Percentiles rank a stretch among this genome's conserved stretches.
Conservation (phyloP, 2,329 filamentous ascomycete genomes). For the Fusarium sarcochroum region DNA sequence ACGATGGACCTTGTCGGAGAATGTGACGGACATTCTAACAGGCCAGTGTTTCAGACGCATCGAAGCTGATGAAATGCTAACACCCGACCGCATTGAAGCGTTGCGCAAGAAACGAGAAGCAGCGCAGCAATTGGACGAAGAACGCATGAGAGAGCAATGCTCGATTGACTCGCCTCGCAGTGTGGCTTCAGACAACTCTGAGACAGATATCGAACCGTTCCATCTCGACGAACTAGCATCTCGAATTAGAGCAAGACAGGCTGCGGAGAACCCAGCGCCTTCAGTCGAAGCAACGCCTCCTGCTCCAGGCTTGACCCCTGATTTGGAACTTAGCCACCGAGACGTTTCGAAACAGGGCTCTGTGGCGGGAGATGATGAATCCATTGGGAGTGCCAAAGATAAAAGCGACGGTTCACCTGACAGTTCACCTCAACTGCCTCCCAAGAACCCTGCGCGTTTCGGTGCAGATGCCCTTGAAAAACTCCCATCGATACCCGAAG, state of each 20-base stretch:
- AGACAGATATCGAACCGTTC: conserved; percentile 64
- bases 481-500: conserved; percentile 48
- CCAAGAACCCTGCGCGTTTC: conserved; percentile 42
- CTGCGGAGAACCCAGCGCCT: conserved; percentile 35
- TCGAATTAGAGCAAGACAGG: conserved; percentile 55
- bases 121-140: conserved; percentile 42
- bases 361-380: conserved; percentile 4
- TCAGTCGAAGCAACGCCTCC: conserved; percentile 24
- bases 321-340: conserved; percentile 44
- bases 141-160: conserved; percentile 25
- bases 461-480: conserved; percentile 18
- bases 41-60: conserved; percentile 68
- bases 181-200: conserved; percentile 43
- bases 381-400: conserved; percentile 13
- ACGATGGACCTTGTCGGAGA: conserved; percentile 69
- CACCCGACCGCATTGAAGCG: conserved; percentile 65
- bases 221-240: conserved; percentile 63
- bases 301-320: conserved; percentile 18
- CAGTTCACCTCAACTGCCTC: conserved; percentile 33
- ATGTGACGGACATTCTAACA: conserved; percentile 69
- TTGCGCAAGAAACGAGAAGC: conserved; percentile 56
- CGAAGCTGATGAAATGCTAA: conserved; percentile 72
- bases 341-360: conserved; percentile 42
- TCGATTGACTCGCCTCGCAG: conserved; percentile 48
- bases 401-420: conserved; percentile 7